These are phyloP conservation scores for Sarcodon aspratus DNA, from an alignment of 768 basidiomycete species.

Conservation along the genomic window DNA sequence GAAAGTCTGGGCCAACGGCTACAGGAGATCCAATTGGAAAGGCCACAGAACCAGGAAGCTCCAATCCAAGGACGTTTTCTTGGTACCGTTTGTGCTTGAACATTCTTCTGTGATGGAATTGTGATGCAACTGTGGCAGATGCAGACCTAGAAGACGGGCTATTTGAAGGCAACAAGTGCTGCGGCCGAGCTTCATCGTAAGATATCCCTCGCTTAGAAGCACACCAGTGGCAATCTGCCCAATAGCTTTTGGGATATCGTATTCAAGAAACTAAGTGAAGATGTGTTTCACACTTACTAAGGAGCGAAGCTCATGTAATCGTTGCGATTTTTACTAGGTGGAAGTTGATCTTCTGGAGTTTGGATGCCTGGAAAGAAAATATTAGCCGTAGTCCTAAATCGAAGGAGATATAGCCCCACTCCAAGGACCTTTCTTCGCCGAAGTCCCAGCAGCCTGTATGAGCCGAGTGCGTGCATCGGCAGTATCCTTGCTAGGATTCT, in stretches of 20 bases:
- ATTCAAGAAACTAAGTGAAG: background rate
- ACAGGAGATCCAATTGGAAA: background rate
- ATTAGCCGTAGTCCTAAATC: background rate
- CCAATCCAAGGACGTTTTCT: background rate
- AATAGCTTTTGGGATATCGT: conserved; percentile 25
- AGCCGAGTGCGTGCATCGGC: conserved; percentile 23
- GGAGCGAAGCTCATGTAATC: conserved; percentile 52
- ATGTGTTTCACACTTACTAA: conserved; percentile 27
- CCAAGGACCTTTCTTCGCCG: conserved; percentile 27
- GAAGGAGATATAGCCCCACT: conserved; percentile 13
- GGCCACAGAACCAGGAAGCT: background rate
- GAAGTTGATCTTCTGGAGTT: conserved; percentile 16
- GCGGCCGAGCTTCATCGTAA: background rate
- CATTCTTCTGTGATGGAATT: background rate
- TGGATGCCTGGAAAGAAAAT: conserved; percentile 21
- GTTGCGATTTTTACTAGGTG: conserved; percentile 27
- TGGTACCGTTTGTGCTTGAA: background rate
- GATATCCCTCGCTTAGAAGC: conserved; percentile 6
- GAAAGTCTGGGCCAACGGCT: background rate
- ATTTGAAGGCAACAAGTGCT: background rate
- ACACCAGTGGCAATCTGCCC: conserved; percentile 47
- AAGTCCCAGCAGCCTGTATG: conserved; percentile 22
- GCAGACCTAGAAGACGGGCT: background rate
- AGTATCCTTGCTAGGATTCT: conserved; percentile 14
- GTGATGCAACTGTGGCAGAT: background rate